Evolutionary conservation across 164 flowering plant genomes (phyloP).

Genomic region (Cinnamomum chago): DNA sequence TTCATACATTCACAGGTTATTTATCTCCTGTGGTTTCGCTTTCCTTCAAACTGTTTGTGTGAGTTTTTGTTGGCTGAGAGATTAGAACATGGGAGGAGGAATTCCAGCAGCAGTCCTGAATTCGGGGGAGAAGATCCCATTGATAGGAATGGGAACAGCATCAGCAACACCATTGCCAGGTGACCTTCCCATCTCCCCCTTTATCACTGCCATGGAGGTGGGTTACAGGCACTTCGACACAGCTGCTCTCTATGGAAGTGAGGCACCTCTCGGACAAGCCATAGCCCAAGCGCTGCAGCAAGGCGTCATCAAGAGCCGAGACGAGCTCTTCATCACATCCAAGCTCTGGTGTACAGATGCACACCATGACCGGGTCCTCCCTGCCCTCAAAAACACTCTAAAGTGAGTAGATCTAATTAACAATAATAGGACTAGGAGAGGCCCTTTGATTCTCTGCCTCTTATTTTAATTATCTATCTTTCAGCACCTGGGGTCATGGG

Average conservation of each 20-base stretch:
- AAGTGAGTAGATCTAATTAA: constrained; percentile 12
- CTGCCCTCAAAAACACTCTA: constrained; percentile 27
- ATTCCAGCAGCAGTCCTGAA: constrained; percentile 13
- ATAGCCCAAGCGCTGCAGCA: constrained; percentile 23
- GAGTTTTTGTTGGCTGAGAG: neutral
- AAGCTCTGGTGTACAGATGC: constrained; percentile 32
- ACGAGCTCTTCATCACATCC: constrained; percentile 38
- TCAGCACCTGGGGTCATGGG: too few relatives aligned
- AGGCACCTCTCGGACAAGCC: constrained; percentile 26
- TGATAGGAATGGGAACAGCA: constrained; percentile 21
- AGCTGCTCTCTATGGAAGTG: constrained; percentile 23
- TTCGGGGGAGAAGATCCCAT: constrained; percentile 19
- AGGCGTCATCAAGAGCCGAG: constrained; percentile 27
- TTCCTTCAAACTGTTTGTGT: too few relatives aligned
- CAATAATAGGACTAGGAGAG: too few relatives aligned
- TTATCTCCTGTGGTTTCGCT: too few relatives aligned
- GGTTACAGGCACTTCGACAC: constrained; percentile 43
- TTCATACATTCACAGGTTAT: too few relatives aligned
- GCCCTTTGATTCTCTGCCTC: too few relatives aligned
- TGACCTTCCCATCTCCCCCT: neutral
- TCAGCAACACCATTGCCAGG: neutral
- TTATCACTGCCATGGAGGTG: constrained; percentile 23
- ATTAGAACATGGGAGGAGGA: neutral
- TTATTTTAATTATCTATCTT: too few relatives aligned
- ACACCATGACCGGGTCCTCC: constrained; percentile 27